Evolutionary conservation across 768 basidiomycete genomes (phyloP).

Genomic region (Tephrocybe sp.): DNA sequence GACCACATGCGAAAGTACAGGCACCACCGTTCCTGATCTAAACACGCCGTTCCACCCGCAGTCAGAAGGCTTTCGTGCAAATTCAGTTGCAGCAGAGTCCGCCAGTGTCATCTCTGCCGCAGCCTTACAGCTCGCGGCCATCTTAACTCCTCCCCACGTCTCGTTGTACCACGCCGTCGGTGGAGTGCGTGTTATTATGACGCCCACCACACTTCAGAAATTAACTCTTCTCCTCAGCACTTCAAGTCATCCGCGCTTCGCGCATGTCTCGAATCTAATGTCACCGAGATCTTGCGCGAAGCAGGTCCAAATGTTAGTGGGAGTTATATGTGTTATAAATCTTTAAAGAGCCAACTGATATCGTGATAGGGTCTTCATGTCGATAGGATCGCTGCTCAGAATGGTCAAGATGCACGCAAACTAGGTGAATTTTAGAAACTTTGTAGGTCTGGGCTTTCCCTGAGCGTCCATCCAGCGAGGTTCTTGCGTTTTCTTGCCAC

Average conservation of each 20-base stretch:
- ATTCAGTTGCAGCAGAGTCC: conserved; percentile 1
- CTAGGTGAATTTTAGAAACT: conserved; percentile 22
- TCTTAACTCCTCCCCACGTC: conserved; percentile 11
- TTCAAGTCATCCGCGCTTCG: conserved; percentile 23
- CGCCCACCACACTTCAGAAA: not conserved
- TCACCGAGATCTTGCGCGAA: conserved; percentile 35
- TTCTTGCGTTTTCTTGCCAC: conserved; percentile 12
- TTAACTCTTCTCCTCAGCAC: conserved; percentile 1
- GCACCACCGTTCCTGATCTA: conserved; percentile 22
- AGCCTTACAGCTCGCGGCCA: conserved; percentile 13
- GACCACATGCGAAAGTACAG: not conserved
- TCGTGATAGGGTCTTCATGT: conserved; percentile 33
- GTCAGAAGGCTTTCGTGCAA: conserved; percentile 5
- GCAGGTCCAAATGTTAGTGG: conserved; percentile 28
- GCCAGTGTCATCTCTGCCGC: conserved; percentile 11
- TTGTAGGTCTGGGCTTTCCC: not conserved
- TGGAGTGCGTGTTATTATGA: conserved; percentile 3
- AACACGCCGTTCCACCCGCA: conserved; percentile 11
- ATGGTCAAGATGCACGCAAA: conserved; percentile 23
- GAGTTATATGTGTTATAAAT: too few species aligned
- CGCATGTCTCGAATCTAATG: conserved; percentile 27
- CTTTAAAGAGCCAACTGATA: too few species aligned
- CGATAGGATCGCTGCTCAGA: conserved; percentile 27
- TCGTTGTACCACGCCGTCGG: conserved; percentile 8
- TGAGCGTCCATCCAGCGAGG: conserved; percentile 1